These are phyloP conservation scores for Penicillium verrucosum DNA, from an alignment of 2,329 filamentous ascomycete genomes.

Conservation along the genomic window DNA sequence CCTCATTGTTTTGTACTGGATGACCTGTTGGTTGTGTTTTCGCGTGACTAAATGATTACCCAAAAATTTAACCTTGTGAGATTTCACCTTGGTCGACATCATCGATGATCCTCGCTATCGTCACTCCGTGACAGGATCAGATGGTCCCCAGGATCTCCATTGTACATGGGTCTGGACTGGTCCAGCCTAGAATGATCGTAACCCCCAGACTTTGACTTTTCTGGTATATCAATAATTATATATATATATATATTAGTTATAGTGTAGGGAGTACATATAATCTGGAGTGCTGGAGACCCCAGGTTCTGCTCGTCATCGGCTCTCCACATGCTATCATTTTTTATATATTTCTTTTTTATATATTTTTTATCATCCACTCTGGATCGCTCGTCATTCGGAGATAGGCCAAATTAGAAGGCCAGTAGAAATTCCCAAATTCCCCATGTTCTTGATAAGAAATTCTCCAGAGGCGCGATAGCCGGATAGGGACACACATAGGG, in stretches of 20 bases:
- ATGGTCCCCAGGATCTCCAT: conserved; percentile 9
- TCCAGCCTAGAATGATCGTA: background rate
- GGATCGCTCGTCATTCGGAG: background rate
- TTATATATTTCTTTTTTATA: too few species aligned
- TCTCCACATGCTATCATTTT: conserved; percentile 11
- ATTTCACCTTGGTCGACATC: conserved; percentile 19
- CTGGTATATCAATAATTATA: background rate
- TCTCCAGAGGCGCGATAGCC: conserved; percentile 24
- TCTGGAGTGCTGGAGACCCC: background rate
- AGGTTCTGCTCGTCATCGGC: conserved; percentile 8
- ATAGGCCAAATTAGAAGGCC: background rate
- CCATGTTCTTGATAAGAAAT: conserved; percentile 11
- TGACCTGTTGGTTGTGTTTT: conserved; percentile 3
- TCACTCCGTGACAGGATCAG: conserved; percentile 13
- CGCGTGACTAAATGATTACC: conserved; percentile 22
- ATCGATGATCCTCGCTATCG: conserved; percentile 23
- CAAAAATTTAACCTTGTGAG: conserved; percentile 11
- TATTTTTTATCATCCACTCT: conserved; percentile 12
- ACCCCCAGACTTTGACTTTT: background rate
- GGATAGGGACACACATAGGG: conserved; percentile 21
- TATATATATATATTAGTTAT: too few species aligned
- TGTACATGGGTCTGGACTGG: conserved; percentile 7
- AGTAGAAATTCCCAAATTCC: background rate
- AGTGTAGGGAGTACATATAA: background rate
- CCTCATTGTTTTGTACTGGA: background rate